Evolutionary conservation across 2,329 filamentous ascomycete genomes (phyloP), one percentile per base, ranked within the genome.

Genomic region (Penicillium glabrum): DNA sequence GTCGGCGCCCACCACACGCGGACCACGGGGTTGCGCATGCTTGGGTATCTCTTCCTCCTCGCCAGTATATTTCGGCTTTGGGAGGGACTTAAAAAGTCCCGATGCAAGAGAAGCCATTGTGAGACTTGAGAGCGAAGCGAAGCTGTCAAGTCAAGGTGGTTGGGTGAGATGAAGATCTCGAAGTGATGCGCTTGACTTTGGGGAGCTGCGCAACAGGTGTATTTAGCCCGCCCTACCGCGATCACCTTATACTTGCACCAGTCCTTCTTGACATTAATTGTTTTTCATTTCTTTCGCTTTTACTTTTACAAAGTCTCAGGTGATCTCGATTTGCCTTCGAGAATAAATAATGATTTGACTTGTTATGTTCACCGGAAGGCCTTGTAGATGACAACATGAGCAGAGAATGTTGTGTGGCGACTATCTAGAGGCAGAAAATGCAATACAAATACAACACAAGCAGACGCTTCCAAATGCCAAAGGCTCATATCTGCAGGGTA

Each of bases 1-100:
- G 67, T 86, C 87, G 51, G 89, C 85, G 67, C 87, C 89, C 56
- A 98, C 83, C 62, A 98, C 89, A 72, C 92, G 86, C 39, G 91
- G 90, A 59, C 92, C 91, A 72, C 87, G 87, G 67, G 90, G 87
- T 70, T 90, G 87, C 46, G 88, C 82, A 70, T 89, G 86, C 29
- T 81, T 77, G 24, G 88, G 88, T 33, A 89, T 78, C 69, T 96
- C 90, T 72, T 97, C 93, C 72, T 96, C 88, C 72, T 96, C 91
- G 65, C 90, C 92, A 5, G 88, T 91, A 72, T 97, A 96, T 77
- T 90, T 93, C 16, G 93, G 93, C 73, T 93, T 93, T 3, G 93
- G 93, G 44, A 98, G 82, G 56, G 90, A 87, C 71, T 87, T 86
- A 61, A 91, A 86, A 44, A 98, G 83, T 56, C 91, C 90, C 57